These are phyloP conservation scores for Carex kokanica DNA, from an alignment of 176 grass and related monocot genomes.

Conservation along the genomic window DNA sequence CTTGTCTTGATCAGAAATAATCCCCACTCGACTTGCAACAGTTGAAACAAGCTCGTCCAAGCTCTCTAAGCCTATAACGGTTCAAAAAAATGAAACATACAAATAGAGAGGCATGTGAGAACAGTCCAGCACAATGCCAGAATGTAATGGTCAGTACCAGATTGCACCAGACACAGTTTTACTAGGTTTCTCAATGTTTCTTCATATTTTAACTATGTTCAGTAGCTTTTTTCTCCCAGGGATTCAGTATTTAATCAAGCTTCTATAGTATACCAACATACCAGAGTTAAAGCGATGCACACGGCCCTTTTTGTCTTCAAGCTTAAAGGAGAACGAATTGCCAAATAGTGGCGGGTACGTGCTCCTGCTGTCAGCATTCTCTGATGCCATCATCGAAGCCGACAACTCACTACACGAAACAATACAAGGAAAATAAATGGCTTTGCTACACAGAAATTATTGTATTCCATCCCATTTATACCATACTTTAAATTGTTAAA, in stretches of 20 bases:
- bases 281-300: conserved; percentile 86
- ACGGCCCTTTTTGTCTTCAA: conserved; percentile 68
- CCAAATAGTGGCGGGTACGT: conserved; percentile 61
- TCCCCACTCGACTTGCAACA: conserved; percentile 60
- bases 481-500: no score
- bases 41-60: conserved; percentile 61
- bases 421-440: not conserved
- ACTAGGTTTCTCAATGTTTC: not conserved
- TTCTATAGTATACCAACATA: conserved; percentile 29
- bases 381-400: conserved; percentile 61
- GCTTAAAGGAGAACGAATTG: conserved; percentile 87
- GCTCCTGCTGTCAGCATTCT: conserved; percentile 59
- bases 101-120: not conserved
- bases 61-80: conserved; percentile 48
- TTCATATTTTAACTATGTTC: conserved; percentile 16
- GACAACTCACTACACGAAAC: conserved; percentile 62
- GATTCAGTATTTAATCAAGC: conserved; percentile 24
- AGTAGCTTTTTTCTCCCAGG: not conserved
- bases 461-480: not conserved
- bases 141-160: not conserved
- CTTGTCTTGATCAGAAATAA: conserved; percentile 39
- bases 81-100: conserved; percentile 24
- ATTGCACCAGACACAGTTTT: not conserved
- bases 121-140: not conserved
- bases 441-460: not conserved